These are phyloP conservation scores for Lactuca sativa DNA, from an alignment of 129 eudicot genomes.

Conservation along the genomic window DNA sequence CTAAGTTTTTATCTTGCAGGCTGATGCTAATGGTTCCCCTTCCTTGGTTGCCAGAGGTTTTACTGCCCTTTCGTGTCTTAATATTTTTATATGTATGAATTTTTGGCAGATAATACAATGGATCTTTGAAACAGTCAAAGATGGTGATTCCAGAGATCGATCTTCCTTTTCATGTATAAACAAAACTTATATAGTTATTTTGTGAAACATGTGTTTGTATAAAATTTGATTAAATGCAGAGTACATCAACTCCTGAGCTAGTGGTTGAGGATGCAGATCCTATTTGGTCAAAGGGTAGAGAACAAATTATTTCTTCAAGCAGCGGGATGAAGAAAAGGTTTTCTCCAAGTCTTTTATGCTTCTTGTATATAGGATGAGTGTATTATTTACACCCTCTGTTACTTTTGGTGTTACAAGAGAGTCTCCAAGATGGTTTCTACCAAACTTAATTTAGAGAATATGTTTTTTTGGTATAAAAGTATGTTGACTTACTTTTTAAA, in stretches of 20 bases:
- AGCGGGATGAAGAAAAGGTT: slow-evolving; percentile 47
- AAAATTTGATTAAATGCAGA: slow-evolving; percentile 40
- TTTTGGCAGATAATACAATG: slow-evolving; percentile 68
- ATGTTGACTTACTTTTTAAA: too few relatives aligned
- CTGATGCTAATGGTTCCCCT: too few relatives aligned
- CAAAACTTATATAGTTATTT: neutral
- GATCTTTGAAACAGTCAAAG: slow-evolving; percentile 69
- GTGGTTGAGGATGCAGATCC: slow-evolving; percentile 78
- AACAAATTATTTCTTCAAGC: slow-evolving; percentile 52
- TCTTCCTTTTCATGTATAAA: slow-evolving; percentile 63
- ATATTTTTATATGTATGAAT: slow-evolving; percentile 3
- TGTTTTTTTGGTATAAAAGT: too few relatives aligned
- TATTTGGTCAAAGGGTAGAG: slow-evolving; percentile 59
- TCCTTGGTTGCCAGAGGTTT: too few relatives aligned
- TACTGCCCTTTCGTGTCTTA: neutral
- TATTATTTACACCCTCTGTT: rapidly evolving
- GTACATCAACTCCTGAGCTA: slow-evolving; percentile 74
- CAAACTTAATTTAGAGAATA: too few relatives aligned
- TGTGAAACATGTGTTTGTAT: neutral
- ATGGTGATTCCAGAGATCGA: slow-evolving; percentile 83
- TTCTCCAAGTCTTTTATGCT: too few relatives aligned
- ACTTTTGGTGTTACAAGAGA: too few relatives aligned
- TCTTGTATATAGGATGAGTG: too few relatives aligned
- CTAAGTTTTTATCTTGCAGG: too few relatives aligned
- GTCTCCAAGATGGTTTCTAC: too few relatives aligned